Evolutionary conservation across 495 filamentous ascomycete species (phyloP), one percentile per base, ranked within the genome.

Genomic region (Glarea lozoyensis): DNA sequence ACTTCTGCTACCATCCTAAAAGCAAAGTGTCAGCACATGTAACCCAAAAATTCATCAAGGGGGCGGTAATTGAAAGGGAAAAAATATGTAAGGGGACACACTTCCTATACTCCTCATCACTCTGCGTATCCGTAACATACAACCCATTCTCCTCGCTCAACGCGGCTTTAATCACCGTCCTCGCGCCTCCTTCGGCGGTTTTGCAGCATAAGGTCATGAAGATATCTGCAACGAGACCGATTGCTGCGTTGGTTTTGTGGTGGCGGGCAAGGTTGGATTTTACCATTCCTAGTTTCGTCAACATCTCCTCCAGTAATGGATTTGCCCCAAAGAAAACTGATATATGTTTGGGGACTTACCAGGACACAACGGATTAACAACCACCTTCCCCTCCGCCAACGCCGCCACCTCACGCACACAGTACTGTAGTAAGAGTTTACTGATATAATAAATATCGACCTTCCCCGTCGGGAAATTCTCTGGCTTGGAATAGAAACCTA

Each of bases 301-400:
- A 5, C n/a, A 5, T 21, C 15, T 21, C 16, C 22, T 15, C 7
- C 22, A n/a, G n/a, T n/a, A n/a, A n/a, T n/a, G n/a, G n/a, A n/a
- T n/a, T n/a, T n/a, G n/a, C n/a, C n/a, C n/a, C n/a, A n/a, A n/a
- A n/a, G n/a, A n/a, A n/a, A n/a, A n/a, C n/a, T n/a, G n/a, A n/a
- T n/a, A n/a, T n/a, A n/a, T n/a, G n/a, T n/a, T n/a, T n/a, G n/a
- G n/a, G n/a, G n/a, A n/a, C 42, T 30, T 46, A 46, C 72, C 72
- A 1, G 67, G 67, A 40, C 60, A 64, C 47, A 64, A 55, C 15
- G 59, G 49, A 29, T 61, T 70, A 33, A 70, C 36, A 42, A 69
- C 58, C 5, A 66, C 48, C 3, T 37, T 16, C 5, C 48, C 50
- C n/a, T 49, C 17, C 10, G 55, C 54, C 23, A 61, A 41, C 30